Base-by-base conservation (phyloP, 192 early-diverging fungal genomes). In the Borealophlyctis nickersoniae region DNA sequence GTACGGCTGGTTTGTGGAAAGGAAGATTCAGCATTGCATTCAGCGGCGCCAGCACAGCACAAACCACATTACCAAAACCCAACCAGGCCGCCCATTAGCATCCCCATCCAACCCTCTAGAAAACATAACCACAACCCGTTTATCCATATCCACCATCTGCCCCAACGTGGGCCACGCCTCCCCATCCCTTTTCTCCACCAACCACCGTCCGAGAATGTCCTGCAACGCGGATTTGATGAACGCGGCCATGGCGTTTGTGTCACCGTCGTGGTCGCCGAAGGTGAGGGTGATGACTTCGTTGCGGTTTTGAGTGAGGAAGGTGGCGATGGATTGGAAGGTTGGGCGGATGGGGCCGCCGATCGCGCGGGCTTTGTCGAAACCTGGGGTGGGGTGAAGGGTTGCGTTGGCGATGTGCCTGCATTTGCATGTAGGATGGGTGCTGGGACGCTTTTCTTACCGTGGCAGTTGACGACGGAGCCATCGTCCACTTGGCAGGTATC, bases 201-300 rank as follows among this genome's bases (percentile, higher is more conserved):
- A 69, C 4, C 49, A 85, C 88, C 5, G 67, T 70, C 63, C 84
- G 77, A 30, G 71, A 52, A 54, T 86, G 7, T 77, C 68, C 56
- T 67, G 71, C 30, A 89, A 59, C 24, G 85, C 82, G 0, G 79
- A 76, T 27, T 74, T 60, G 19, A 67, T 54, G 56, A 87, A 90
- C 32, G 73, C 65, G 30, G 73, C 65, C 70, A 73, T 36, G 2
- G 28, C 68, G 28, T 81, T 60, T 36, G 86, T 87, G 3, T 73
- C 74, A 13, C 70, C 51, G 48, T 69, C 78, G 5, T 72, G 63
- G 66, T 91, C 91, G 54, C 88, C 82, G 69, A 90, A 80, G 60
- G 87, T 86, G 51, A 93, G 86, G 19, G 89, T 87, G 7, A 93
- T 53, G 7, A 93, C 85, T 67, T 93, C 89, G 66, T 85, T 77